Evolutionary conservation across 1,139 yeast species (phyloP).

Genomic region (Saccharomyces hybrid): DNA sequence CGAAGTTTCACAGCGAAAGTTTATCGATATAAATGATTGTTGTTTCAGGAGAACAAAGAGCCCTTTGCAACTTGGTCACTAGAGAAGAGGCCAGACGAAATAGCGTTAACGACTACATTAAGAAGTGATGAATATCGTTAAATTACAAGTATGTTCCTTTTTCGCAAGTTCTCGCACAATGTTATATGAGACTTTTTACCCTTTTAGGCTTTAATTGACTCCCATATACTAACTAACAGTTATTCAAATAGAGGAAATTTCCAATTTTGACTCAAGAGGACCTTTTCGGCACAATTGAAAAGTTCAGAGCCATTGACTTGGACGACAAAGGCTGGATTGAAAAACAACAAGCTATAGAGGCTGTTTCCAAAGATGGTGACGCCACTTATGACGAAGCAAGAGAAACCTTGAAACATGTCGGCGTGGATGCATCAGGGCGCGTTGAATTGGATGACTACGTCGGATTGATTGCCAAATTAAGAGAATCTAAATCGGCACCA

Average conservation of each 20-base stretch:
- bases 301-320: conserved; percentile 69
- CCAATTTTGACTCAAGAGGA: conserved; percentile 83
- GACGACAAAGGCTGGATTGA: conserved; percentile 96
- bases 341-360: conserved; percentile 80
- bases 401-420: conserved; percentile 81
- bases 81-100: conserved; percentile 69
- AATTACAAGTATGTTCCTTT: conserved; percentile 33
- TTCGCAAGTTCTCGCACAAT: neutral
- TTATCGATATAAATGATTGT: conserved; percentile 36
- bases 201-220: neutral
- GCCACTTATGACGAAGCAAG: conserved; percentile 88
- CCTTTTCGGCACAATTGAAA: conserved; percentile 74
- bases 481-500: conserved; percentile 35
- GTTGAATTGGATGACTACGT: conserved; percentile 95
- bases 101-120: conserved; percentile 87
- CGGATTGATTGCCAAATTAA: conserved; percentile 67
- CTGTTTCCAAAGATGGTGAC: conserved; percentile 69
- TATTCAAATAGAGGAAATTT: conserved; percentile 48
- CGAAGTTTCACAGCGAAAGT: conserved; percentile 1
- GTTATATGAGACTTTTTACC: neutral
- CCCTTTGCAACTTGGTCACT: conserved; percentile 45
- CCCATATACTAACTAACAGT: neutral
- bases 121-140: conserved; percentile 48
- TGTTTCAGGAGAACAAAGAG: conserved; percentile 34
- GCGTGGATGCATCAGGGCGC: conserved; percentile 93